Base-by-base conservation (phyloP, 2,329 filamentous ascomycete genomes). In the Claviceps africana region DNA sequence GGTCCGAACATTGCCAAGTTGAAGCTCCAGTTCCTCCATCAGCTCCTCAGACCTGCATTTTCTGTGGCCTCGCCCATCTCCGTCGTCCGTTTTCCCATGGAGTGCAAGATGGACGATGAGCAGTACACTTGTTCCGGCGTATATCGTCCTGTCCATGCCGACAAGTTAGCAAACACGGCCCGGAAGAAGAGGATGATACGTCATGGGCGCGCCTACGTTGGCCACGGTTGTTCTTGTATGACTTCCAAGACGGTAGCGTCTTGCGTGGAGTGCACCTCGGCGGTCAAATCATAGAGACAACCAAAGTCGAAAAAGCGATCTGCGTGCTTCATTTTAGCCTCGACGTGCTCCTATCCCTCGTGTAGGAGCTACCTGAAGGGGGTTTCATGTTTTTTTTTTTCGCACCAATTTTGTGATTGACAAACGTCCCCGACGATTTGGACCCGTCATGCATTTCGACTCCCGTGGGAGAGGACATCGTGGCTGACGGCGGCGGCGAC, bases 21-120 rank as follows among this genome's bases (percentile, higher is more conserved):
- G 72, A 31, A 68, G 65, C 58, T 83, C 77, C 11, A 83, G 67
- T 53, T 82, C 77, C 25, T 77, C 71, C 17, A 84, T 78, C 33
- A 83, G 65, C 42, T 76, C 70, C 13, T 82, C 77, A 0, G 79
- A 74, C 40, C 67, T 71, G 47, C 71, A 67, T 33, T 65, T 65
- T 9, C 59, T 33, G 50, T 70, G 64, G 9, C 54, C 51, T 17
- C 44, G 37, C 21, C 51, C 39, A 44, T 35, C 44, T 10, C 50
- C 48, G 5, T 53, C 40, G 44, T 46, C 28, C 28, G 44, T 31
- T 6, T n/a, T n/a, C n/a, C 15, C 19, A 43, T 64, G 58, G 11
- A 76, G 62, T 5, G 62, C 61, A 4, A 78, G 57, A 45, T 76
- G 71, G 13, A 69, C 74, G n/a, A 81, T 61, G 30, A 78, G 59